Base-by-base conservation (phyloP, 768 basidiomycete species). In the Phaeotremella skinneri region DNA sequence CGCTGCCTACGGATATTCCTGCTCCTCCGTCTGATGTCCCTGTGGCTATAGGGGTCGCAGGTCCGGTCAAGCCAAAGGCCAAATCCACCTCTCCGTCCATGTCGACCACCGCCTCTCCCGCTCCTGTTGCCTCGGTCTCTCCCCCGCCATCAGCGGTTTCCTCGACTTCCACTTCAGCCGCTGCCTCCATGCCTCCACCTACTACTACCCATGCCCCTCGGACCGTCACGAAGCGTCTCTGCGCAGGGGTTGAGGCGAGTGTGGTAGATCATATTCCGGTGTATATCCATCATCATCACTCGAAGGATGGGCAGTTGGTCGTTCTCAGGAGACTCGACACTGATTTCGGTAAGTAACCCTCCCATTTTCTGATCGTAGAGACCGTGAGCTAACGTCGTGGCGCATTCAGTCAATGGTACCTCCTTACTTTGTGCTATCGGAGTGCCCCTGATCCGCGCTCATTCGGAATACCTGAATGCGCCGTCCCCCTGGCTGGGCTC, bases 241-340 rank as follows among this genome's bases (percentile, higher is more conserved):
- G 67, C 50, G 56, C 63, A 17, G 70, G 68, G 16, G 61, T 72
- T 1, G 60, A 61, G 21, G 68, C 68, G 34, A 65, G 68, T 61
- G 70, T 72, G 16, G 59, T 72, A 4, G 64, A 69, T 25, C 61
- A 69, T 25, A 72, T 72, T 5, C 70, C 70, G 2, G 68, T 72
- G 0, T 72, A 72, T 47, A 53, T 59, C 11, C 63, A 67, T 56
- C 2, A 57, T 11, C 55, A 52, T 14, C 57, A 55, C 5, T 52
- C 32, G 47, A 57, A 58, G 26, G 47, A 56, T 26, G 51, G 55
- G 16, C 52, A 55, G 21, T 47, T 53, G 41, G 56, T 55, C 1
- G 29, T 72, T 6, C 62, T 69, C 32, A 58, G 72, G 34, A 34
- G 72, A 23, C 45, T 73, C 17, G 72, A 73, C 48, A 62, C 61